Percentiles rank a stretch among this genome's conserved stretches.
These are phyloP conservation scores for Diddensiella santjacobensis DNA, from an alignment of 805 yeast species.

Conservation along the genomic window DNA sequence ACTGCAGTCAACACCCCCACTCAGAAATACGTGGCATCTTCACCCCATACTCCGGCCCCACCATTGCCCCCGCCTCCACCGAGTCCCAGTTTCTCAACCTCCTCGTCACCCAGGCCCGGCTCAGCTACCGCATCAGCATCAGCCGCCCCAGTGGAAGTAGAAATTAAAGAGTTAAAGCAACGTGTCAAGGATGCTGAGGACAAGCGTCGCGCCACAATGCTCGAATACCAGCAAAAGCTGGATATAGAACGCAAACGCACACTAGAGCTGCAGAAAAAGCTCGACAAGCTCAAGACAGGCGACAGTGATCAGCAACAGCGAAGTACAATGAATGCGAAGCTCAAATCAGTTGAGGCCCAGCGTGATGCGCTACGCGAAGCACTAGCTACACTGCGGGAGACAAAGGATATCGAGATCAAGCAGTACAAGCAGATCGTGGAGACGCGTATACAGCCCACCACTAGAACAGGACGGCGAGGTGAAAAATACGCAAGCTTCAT, in stretches of 20 bases:
- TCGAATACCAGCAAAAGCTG: slow-evolving; percentile 24
- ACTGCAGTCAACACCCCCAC: slow-evolving; percentile 2
- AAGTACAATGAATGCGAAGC: slow-evolving; percentile 10
- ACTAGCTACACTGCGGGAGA: slow-evolving; percentile 18
- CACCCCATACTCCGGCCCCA: background rate
- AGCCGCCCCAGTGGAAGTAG: background rate
- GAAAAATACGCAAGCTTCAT: background rate
- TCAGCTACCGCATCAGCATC: background rate
- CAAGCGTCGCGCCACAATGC: slow-evolving; percentile 15
- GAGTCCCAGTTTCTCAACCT: background rate
- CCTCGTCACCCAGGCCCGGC: background rate
- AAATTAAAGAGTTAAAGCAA: slow-evolving; percentile 7
- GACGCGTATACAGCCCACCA: background rate
- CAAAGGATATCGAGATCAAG: slow-evolving; percentile 23
- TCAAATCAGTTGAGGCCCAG: slow-evolving; percentile 23
- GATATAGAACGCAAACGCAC: slow-evolving; percentile 22
- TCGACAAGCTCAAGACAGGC: slow-evolving; percentile 11
- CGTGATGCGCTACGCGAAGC: slow-evolving; percentile 24
- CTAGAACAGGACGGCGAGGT: background rate
- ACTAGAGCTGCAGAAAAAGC: slow-evolving; percentile 18
- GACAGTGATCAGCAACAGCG: background rate
- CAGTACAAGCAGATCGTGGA: slow-evolving; percentile 14
- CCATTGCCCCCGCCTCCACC: slow-evolving; percentile 1
- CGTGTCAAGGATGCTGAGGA: slow-evolving; percentile 23
- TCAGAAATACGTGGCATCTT: background rate